phyloP scores from a whole-genome alignment of 257 asterid species.

The Vinca minor region DNA sequence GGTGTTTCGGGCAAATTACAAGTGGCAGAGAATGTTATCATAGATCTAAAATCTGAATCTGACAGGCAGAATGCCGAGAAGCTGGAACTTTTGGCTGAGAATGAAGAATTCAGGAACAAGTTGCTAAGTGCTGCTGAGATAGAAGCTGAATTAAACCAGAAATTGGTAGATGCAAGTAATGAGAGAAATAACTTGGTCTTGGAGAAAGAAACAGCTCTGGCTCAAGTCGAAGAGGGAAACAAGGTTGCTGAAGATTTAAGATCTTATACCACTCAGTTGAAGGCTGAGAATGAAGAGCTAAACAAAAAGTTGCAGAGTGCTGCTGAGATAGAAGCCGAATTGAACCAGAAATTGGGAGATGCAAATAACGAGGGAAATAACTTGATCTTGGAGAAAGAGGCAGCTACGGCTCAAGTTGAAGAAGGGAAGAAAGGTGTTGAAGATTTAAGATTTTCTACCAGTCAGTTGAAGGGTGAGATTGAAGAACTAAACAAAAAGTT shows the following conservation, averaged over 20 bases:
- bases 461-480: constrained; percentile 39
- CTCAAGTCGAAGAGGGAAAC: constrained; percentile 37
- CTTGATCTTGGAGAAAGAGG: constrained; percentile 33
- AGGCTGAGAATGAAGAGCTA: constrained; percentile 36
- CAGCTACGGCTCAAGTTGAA: constrained; percentile 24
- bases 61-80: constrained; percentile 39
- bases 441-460: constrained; percentile 26
- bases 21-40: constrained; percentile 41
- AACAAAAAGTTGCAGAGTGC: constrained; percentile 35
- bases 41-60: constrained; percentile 34
- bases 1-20: constrained; percentile 32
- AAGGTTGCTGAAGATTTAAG: constrained; percentile 33
- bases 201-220: constrained; percentile 34
- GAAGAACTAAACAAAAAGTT: constrained; percentile 26
- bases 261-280: constrained; percentile 23
- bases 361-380: constrained; percentile 24
- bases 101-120: constrained; percentile 30
- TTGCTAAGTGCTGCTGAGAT: constrained; percentile 35
- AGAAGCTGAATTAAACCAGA: constrained; percentile 47
- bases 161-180: constrained; percentile 31
- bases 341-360: constrained; percentile 43
- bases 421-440: constrained; percentile 39
- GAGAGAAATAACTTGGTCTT: constrained; percentile 26
- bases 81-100: constrained; percentile 34
- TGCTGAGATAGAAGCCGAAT: constrained; percentile 36